Percentiles rank a stretch among this genome's conserved stretches.
phyloP scores from a whole-genome alignment of 208 protist genomes.

The Wallacemonas rigidus region DNA sequence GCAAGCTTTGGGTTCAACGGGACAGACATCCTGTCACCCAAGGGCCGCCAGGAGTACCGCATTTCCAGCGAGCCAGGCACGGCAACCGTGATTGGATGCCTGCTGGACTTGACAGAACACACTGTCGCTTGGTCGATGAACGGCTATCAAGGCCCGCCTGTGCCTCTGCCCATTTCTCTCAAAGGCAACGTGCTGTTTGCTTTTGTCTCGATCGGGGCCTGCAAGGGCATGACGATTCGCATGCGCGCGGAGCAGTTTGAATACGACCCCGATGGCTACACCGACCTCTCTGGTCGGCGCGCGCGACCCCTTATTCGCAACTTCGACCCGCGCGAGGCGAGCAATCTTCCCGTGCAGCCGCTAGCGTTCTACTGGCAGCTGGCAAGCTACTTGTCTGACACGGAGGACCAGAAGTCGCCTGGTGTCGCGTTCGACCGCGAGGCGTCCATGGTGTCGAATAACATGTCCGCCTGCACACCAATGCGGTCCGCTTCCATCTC shows the following conservation, averaged over 20 bases:
- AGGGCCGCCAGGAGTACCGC: constrained; percentile 85
- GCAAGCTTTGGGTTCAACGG: constrained; percentile 89
- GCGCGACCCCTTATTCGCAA: constrained; percentile 52
- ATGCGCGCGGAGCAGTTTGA: constrained; percentile 73
- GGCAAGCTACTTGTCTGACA: constrained; percentile 78
- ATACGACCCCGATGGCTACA: constrained; percentile 86
- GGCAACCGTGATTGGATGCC: constrained; percentile 73
- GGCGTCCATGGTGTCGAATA: constrained; percentile 14
- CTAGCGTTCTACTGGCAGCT: constrained; percentile 83
- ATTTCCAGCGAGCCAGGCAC: constrained; percentile 49
- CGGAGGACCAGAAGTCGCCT: constrained; percentile 41
- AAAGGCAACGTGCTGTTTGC: constrained; percentile 55
- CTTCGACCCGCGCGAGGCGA: constrained; percentile 43
- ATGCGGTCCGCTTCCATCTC: constrained; percentile 21
- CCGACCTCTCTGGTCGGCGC: constrained; percentile 71
- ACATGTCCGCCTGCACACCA: constrained; percentile 19
- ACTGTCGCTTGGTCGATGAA: constrained; percentile 87
- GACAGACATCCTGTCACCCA: constrained; percentile 59
- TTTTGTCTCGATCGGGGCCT: constrained; percentile 84
- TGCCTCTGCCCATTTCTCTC: constrained; percentile 70
- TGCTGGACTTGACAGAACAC: constrained; percentile 80
- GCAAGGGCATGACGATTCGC: constrained; percentile 74
- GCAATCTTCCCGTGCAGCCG: constrained; percentile 50
- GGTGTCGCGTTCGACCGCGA: constrained; percentile 11
- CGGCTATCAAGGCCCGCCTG: constrained; percentile 68